Percentiles rank a stretch among this genome's conserved stretches.
These are phyloP conservation scores for Wallacemonas collosoma DNA, from an alignment of 208 protist species.

Conservation along the genomic window DNA sequence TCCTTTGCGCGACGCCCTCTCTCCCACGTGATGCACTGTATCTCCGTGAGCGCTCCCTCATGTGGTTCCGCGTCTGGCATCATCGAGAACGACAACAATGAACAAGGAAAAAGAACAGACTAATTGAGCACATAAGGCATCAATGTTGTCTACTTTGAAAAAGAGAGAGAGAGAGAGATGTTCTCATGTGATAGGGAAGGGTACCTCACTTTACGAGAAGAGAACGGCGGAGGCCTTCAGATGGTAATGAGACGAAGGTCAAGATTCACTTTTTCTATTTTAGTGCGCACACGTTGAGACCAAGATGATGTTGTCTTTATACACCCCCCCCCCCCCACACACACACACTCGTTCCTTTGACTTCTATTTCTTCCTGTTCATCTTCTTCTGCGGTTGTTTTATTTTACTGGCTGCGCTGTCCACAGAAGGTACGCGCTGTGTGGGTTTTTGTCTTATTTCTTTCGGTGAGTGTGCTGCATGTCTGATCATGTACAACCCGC, in stretches of 20 bases:
- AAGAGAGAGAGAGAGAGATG: too few species aligned
- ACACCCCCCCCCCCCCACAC: too few species aligned
- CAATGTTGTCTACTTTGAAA: too few species aligned
- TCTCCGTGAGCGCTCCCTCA: too few species aligned
- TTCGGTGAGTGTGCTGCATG: conserved; percentile 12
- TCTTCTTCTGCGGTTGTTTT: conserved; percentile 11
- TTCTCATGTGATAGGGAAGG: too few species aligned
- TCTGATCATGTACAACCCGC: conserved; percentile 70
- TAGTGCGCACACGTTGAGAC: too few species aligned
- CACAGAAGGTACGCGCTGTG: too few species aligned
- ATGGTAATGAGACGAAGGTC: too few species aligned
- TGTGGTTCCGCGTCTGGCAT: neutral
- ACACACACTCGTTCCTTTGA: neutral
- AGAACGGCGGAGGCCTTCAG: neutral
- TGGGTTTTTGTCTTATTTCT: neutral
- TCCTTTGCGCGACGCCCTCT: too few species aligned
- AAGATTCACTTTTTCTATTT: too few species aligned
- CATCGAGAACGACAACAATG: conserved; percentile 28
- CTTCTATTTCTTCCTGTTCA: neutral
- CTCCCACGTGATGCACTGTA: too few species aligned
- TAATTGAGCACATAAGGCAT: neutral
- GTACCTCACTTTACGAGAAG: neutral
- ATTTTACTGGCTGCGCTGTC: conserved; percentile 12
- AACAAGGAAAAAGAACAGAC: neutral
- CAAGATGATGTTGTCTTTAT: too few species aligned